Evolutionary conservation across 2,329 filamentous ascomycete genomes (phyloP), one percentile per base, ranked within the genome.

Genomic region (Colletotrichum shisoi): DNA sequence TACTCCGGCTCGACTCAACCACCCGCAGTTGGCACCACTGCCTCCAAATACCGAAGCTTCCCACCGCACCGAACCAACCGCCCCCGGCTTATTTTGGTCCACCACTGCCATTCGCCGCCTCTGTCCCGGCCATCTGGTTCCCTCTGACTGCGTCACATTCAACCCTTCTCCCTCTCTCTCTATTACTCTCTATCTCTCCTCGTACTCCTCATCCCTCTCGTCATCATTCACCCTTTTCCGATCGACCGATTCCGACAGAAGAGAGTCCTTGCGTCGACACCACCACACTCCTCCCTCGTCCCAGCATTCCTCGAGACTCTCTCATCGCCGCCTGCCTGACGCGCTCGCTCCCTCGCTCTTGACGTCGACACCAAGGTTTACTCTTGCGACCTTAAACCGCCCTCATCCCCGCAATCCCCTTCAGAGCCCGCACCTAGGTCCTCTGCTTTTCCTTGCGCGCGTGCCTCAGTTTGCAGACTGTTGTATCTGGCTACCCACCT

Each of bases 51-150:
- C 65, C 61, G 61, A 34, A 68, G 24, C 34, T 51, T 12, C 54
- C 57, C 46, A 49, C 31, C 31, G 31, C 9, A 9, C 31, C 31
- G 31, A 52, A 48, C 60, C 53, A 54, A 31, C 34, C 37, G 27
- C 61, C 54, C 65, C 65, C 48, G 65, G 61, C 61, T 45, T 40
- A 42, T 65, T 56, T 56, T 60, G 62, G 51, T 65, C 65, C 61
- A 56, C 44, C 44, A 45, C 49, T 64, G 37, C 19, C 54, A 68
- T 60, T 65, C 65, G 61, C 54, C 56, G 54, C 65, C 24, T 59
- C 60, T 46, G 65, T 65, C 65, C 65, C 65, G 56, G 64, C n/a
- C 61, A 65, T 60, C 42, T 68, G 65, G 65, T 65, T 59, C 49
- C 27, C 48, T 39, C 56, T 59, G 48, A 40, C 61, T 68, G 65